Percentiles rank a stretch among this genome's conserved stretches.
Conservation (phyloP, 805 yeast species). For the Barnettozyma sp. region DNA sequence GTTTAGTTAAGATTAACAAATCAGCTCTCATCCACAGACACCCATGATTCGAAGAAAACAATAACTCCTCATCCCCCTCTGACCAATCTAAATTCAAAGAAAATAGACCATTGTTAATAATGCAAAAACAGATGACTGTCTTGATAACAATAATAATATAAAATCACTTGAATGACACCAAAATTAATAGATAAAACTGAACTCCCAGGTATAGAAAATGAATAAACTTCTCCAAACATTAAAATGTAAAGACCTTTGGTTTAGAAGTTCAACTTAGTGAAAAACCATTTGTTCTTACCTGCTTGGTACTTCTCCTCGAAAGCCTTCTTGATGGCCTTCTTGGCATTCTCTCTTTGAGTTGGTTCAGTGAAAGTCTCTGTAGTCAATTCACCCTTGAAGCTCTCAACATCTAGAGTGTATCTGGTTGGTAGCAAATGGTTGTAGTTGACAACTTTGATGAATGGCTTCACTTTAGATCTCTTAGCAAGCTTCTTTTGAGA, state of each 20-base stretch:
- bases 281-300: slow-evolving; percentile 99
- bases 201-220: slow-evolving; percentile 4
- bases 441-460: slow-evolving; percentile 98
- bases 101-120: slow-evolving; percentile 10
- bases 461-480: slow-evolving; percentile 98
- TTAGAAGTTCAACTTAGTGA: slow-evolving; percentile 93
- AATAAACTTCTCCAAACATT: slow-evolving; percentile 4
- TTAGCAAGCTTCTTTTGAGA: slow-evolving; percentile 94
- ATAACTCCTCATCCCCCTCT: slow-evolving; percentile 4
- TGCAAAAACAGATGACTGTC: slow-evolving; percentile 7
- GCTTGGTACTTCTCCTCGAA: slow-evolving; percentile 99
- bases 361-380: slow-evolving; percentile 96
- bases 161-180: slow-evolving; percentile 13
- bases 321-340: slow-evolving; percentile 97
- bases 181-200: slow-evolving; percentile 10
- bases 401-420: slow-evolving; percentile 95
- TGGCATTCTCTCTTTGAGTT: slow-evolving; percentile 97
- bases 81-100: slow-evolving; percentile 10
- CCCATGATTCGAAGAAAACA: slow-evolving; percentile 3
- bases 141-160: slow-evolving; percentile 9
- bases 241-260: slow-evolving; percentile 27
- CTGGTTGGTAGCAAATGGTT: slow-evolving; percentile 99
- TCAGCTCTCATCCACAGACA: slow-evolving; percentile 4
- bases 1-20: too few relatives aligned
- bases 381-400: slow-evolving; percentile 85